phyloP scores from a whole-genome alignment of 352 stramenopile species.

The Phytophthora pluvialis region DNA sequence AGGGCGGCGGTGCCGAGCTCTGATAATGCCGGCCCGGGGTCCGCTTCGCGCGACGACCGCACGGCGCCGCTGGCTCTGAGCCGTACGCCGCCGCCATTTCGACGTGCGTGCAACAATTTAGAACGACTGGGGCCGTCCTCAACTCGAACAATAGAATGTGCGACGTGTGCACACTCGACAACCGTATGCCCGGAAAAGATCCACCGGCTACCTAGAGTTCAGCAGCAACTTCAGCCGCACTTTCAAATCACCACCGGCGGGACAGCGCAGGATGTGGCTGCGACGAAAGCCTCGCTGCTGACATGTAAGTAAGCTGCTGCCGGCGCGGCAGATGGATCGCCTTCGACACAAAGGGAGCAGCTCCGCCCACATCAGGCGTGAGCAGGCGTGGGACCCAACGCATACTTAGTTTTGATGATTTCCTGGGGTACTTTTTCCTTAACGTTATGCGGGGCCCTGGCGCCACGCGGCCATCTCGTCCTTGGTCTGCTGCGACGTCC shows the following conservation, averaged over 20 bases:
- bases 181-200: slow-evolving; percentile 27
- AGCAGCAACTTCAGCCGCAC: slow-evolving; percentile 13
- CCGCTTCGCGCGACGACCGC: slow-evolving; percentile 28
- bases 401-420: slow-evolving; percentile 24
- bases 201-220: slow-evolving; percentile 31
- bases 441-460: slow-evolving; percentile 24
- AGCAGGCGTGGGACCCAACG: not conserved
- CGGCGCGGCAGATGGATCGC: slow-evolving; percentile 4
- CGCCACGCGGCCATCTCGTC: slow-evolving; percentile 69
- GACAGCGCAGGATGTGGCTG: no score
- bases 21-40: slow-evolving; percentile 14
- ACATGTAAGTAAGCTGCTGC: slow-evolving; percentile 30
- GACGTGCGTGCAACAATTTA: slow-evolving; percentile 35
- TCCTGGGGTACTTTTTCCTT: slow-evolving; percentile 15
- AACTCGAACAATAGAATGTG: slow-evolving; percentile 20
- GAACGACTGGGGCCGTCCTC: slow-evolving; percentile 19
- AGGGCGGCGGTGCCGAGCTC: no score
- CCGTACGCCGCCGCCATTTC: slow-evolving; percentile 28
- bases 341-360: slow-evolving; percentile 9
- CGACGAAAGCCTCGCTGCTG: slow-evolving; percentile 11
- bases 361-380: slow-evolving; percentile 24
- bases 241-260: slow-evolving; percentile 20
- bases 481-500: slow-evolving; percentile 63
- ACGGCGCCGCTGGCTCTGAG: slow-evolving; percentile 21
- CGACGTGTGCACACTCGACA: slow-evolving; percentile 31